A percentile compares a stretch with the other conserved stretches of the same genome.
Evolutionary conservation across 2,329 filamentous ascomycete genomes (phyloP).

Genomic region (Penicillium olsonii): DNA sequence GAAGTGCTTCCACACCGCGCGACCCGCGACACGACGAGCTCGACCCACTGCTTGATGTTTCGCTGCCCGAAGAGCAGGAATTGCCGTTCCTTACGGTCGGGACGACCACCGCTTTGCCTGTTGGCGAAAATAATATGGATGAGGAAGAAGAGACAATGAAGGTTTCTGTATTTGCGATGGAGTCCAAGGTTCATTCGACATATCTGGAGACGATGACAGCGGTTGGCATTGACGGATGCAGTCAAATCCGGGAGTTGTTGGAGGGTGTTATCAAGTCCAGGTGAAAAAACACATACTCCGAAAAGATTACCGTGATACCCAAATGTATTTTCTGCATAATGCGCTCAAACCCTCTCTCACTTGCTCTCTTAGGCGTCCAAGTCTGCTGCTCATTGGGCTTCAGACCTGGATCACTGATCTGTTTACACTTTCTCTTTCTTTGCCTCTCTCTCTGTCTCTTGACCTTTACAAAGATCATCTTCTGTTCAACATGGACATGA

Average conservation of each 20-base stretch:
- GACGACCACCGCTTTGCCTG: constrained; percentile 53
- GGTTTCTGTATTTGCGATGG: constrained; percentile 78
- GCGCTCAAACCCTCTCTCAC: constrained; percentile 9
- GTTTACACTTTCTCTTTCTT: background rate
- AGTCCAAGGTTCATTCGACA: constrained; percentile 78
- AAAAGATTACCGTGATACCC: constrained; percentile 5
- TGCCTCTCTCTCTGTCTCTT: background rate
- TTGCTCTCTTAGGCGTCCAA: background rate
- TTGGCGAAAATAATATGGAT: constrained; percentile 59
- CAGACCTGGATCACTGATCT: background rate
- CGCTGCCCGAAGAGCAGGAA: constrained; percentile 62
- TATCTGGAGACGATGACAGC: constrained; percentile 90
- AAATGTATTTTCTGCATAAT: constrained; percentile 1
- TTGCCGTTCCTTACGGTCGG: constrained; percentile 85
- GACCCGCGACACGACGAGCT: constrained; percentile 44
- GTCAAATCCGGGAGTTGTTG: constrained; percentile 76
- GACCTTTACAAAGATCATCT: too few species aligned
- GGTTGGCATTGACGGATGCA: constrained; percentile 88
- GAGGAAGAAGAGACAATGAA: constrained; percentile 51
- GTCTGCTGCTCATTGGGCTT: constrained; percentile 7
- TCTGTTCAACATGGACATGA: constrained; percentile 5
- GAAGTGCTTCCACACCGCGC: constrained; percentile 43
- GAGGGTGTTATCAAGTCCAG: constrained; percentile 71
- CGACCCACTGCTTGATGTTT: constrained; percentile 48
- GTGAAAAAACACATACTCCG: background rate